Base-by-base conservation (phyloP, 805 yeast genomes). In the Diddensiella transvaalensis region DNA sequence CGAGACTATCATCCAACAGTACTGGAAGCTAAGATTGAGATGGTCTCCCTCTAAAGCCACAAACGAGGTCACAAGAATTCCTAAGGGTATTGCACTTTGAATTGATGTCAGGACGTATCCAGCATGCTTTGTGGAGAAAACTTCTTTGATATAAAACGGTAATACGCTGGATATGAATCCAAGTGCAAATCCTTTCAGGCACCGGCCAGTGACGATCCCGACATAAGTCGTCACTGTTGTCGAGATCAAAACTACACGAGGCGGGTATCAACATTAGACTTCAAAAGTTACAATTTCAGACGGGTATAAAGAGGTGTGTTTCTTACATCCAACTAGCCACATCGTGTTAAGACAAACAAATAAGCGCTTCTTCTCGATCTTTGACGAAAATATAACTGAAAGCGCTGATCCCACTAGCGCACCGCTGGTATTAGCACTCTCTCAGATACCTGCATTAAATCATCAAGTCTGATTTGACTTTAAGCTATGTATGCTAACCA, bases 71-170 rank as follows among this genome's bases (percentile, higher is more conserved):
- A 44, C 10, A n/a, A 49, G 22, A 13, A 48, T 45, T 11, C 52
- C 52, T 11, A 45, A 29, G 2, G 52, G 52, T 17, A 48, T 40
- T n/a, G 39, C 11, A 22, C 48, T 44, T 39, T 48, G 52, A 18
- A 45, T 18, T 2, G 49, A 19, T 8, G 36, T 45, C 3, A 44
- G 36, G 13, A 44, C 30, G 40, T 42, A 15, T 13, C 13, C 40
- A 26, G 42, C 23, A 42, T 22, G 32, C 3, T 40, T 23, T 3
- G 22, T 37, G 18, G 40, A 19, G 38, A 44, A 48, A 4, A 43
- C 49, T 30, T 48, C 43, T 10, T 15, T 26, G 22, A 48, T 24
- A 39, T 44, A 48, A 5, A 29, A 19, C 15, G 52, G 52, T 17
- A 48, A 17, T 22, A 45, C 17, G 8, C 48, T 33, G 2, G 52